A percentile compares a stretch with the other conserved stretches of the same genome.
These are phyloP conservation scores for Neurospora discreta DNA, from an alignment of 495 filamentous ascomycete species.

Conservation along the genomic window DNA sequence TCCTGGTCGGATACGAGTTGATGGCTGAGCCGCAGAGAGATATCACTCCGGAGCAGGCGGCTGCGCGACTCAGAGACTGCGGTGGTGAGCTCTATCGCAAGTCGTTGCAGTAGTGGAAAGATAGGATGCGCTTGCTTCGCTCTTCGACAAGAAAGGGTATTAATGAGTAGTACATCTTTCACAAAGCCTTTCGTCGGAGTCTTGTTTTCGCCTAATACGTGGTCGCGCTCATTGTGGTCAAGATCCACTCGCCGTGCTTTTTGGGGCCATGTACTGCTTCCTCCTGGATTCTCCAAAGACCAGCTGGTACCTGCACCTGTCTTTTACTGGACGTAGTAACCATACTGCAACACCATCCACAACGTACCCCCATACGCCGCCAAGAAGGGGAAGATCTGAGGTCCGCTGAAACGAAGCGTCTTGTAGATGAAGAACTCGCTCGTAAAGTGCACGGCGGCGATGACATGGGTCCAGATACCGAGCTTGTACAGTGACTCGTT, in stretches of 20 bases:
- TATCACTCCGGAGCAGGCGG: constrained; percentile 95
- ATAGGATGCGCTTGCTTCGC: neutral
- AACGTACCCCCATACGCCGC: constrained; percentile 55
- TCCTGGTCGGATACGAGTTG: constrained; percentile 90
- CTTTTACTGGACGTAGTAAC: constrained; percentile 43
- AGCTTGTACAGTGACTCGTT: constrained; percentile 64
- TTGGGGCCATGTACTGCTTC: neutral
- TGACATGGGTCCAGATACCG: constrained; percentile 63
- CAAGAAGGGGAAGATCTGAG: constrained; percentile 59
- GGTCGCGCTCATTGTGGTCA: neutral
- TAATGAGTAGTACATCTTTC: neutral
- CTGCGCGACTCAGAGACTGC: constrained; percentile 58
- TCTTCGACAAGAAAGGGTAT: neutral
- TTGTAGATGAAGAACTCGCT: constrained; percentile 69
- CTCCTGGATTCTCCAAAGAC: neutral
- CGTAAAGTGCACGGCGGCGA: constrained; percentile 72
- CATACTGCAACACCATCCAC: constrained; percentile 77
- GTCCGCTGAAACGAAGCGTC: constrained; percentile 55
- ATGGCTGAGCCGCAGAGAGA: constrained; percentile 95
- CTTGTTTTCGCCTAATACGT: too few species aligned
- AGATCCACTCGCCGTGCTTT: too few species aligned
- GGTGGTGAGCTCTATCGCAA: constrained; percentile 79
- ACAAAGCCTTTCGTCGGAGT: neutral
- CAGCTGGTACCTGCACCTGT: neutral
- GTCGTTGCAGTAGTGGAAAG: constrained; percentile 33